Percentiles rank a stretch among this genome's conserved stretches.
Evolutionary conservation across 805 yeast genomes (phyloP).

Genomic region (Yarrowia divulgata): DNA sequence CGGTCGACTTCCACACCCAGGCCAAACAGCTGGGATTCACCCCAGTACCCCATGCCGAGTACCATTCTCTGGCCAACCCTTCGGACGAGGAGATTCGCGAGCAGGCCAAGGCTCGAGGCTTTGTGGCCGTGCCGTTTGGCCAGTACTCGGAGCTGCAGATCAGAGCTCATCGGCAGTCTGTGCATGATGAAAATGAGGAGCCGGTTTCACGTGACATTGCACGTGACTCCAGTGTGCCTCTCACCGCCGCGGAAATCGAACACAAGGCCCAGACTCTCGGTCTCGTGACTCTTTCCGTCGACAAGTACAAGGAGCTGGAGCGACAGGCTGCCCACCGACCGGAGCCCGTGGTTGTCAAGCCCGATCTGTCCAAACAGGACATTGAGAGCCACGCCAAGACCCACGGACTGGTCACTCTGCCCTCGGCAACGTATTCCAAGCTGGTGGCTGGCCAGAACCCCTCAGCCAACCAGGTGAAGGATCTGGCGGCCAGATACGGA

Average conservation of each 20-base stretch:
- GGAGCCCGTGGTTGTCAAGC: background rate
- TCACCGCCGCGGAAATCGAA: conserved; percentile 41
- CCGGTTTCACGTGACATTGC: background rate
- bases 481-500: conserved; percentile 24
- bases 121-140: conserved; percentile 42
- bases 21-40: conserved; percentile 38
- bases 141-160: conserved; percentile 42
- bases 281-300: conserved; percentile 42
- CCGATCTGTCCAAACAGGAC: conserved; percentile 34
- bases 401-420: conserved; percentile 48
- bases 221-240: background rate
- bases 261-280: conserved; percentile 39
- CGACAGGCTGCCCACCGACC: conserved; percentile 39
- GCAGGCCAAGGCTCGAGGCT: conserved; percentile 21
- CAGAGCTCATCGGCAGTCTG: conserved; percentile 41
- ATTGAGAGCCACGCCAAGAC: conserved; percentile 42
- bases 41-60: conserved; percentile 38
- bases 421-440: conserved; percentile 47
- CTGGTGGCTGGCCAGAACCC: conserved; percentile 38
- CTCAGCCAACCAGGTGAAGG: conserved; percentile 12
- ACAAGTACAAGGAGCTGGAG: conserved; percentile 40
- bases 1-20: conserved; percentile 15
- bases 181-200: background rate
- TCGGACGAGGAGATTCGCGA: conserved; percentile 33
- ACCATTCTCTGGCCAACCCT: conserved; percentile 30